Evolutionary conservation across 2,329 filamentous ascomycete species (phyloP).

Genomic region (Pyrenochaeta sp.): DNA sequence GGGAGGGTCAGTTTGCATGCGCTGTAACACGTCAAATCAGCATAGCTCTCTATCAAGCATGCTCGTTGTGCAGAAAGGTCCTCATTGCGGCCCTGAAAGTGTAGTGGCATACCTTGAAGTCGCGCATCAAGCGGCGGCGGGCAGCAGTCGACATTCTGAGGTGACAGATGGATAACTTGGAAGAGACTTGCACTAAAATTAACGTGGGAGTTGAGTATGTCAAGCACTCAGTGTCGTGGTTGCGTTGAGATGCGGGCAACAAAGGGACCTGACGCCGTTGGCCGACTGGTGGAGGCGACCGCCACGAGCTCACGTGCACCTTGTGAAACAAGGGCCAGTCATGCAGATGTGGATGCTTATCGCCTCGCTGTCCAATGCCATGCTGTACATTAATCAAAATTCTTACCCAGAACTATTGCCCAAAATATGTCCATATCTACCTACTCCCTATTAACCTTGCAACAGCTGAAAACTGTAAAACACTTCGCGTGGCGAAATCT

Average conservation of each 20-base stretch:
- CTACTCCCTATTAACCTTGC: neutral
- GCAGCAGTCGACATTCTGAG: conserved; percentile 85
- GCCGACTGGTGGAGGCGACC: conserved; percentile 16
- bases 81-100: conserved; percentile 7
- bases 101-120: conserved; percentile 83
- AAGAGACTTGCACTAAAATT: neutral
- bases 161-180: neutral
- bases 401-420: too few relatives aligned
- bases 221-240: conserved; percentile 3
- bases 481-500: neutral
- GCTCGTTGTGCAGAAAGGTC: conserved; percentile 1
- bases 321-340: conserved; percentile 1
- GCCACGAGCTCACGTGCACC: conserved; percentile 22
- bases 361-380: conserved; percentile 4
- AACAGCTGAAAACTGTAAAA: neutral
- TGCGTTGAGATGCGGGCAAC: conserved; percentile 13
- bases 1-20: conserved; percentile 98
- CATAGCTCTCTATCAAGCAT: neutral
- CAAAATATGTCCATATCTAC: too few relatives aligned
- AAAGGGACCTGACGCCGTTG: neutral
- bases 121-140: conserved; percentile 95
- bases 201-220: neutral
- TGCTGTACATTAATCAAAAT: conserved; percentile 1
- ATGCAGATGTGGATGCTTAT: conserved; percentile 12
- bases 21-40: conserved; percentile 61